Percentiles rank a stretch among this genome's conserved stretches.
phyloP scores from a whole-genome alignment of 2,329 filamentous ascomycete species.

The Lasiodiplodia citricola region DNA sequence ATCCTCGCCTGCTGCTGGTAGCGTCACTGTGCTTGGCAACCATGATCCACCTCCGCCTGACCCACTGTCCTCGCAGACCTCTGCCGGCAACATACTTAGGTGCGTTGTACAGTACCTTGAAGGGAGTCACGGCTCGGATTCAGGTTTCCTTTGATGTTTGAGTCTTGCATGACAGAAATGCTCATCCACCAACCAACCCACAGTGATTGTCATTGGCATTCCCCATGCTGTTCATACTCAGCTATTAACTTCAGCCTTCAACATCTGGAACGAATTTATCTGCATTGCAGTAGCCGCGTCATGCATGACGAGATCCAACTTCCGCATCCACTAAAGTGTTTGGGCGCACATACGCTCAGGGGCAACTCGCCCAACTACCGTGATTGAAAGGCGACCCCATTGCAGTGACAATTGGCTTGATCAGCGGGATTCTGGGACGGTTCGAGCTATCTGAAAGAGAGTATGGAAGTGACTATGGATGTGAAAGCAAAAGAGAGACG shows the following conservation, averaged over 20 bases:
- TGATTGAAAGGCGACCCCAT: not conserved
- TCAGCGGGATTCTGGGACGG: not conserved
- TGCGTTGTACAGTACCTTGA: not conserved
- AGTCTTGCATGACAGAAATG: not conserved
- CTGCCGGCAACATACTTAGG: not conserved
- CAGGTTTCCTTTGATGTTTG: not conserved
- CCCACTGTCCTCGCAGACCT: not conserved
- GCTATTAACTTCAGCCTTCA: not conserved
- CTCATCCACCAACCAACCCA: not conserved
- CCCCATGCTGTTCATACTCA: not conserved
- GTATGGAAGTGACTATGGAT: not conserved
- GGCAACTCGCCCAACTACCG: not conserved
- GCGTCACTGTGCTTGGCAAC: not conserved
- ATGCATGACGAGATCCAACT: not conserved
- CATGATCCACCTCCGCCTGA: not conserved
- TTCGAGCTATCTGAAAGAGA: not conserved
- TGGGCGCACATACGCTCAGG: not conserved
- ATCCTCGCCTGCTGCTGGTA: not conserved
- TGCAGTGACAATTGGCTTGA: not conserved
- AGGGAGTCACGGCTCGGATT: not conserved
- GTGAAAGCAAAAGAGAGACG: not conserved
- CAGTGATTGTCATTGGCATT: not conserved
- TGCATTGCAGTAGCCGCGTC: not conserved
- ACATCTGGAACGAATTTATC: not conserved
- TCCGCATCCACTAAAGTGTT: not conserved